These are phyloP conservation scores for Acanthamoeba culbertsoni DNA, from an alignment of 208 protist genomes.

Conservation along the genomic window DNA sequence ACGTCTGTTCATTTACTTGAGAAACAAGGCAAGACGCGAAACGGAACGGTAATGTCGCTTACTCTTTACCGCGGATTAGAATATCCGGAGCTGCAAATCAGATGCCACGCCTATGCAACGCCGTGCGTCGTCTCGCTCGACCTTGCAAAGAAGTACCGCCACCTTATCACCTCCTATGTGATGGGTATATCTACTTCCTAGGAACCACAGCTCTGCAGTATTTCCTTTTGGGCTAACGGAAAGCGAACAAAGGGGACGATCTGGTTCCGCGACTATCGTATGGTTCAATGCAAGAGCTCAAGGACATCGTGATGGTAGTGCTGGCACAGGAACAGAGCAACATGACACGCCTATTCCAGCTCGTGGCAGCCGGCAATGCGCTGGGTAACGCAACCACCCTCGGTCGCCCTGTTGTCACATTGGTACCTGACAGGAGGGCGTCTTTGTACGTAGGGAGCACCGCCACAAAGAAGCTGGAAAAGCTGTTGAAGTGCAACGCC, in stretches of 20 bases:
- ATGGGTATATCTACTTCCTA: not conserved
- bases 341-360: constrained; percentile 58
- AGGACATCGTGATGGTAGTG: constrained; percentile 55
- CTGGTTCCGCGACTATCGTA: constrained; percentile 32
- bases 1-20: too few species aligned
- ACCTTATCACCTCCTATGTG: constrained; percentile 51
- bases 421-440: not conserved
- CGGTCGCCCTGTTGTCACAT: not conserved
- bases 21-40: too few species aligned
- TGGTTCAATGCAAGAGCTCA: constrained; percentile 57
- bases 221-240: not conserved
- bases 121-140: constrained; percentile 33
- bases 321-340: constrained; percentile 58
- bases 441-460: not conserved
- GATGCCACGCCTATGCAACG: constrained; percentile 28
- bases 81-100: constrained; percentile 54
- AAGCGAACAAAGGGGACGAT: not conserved
- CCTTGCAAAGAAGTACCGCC: not conserved
- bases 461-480: constrained; percentile 22
- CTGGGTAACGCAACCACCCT: not conserved
- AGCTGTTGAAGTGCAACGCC: not conserved
- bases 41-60: too few species aligned
- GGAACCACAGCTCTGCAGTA: not conserved
- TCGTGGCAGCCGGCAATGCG: constrained; percentile 52
- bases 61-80: too few species aligned